These are phyloP conservation scores for Pterulicium gracile DNA, from an alignment of 1,284 basidiomycete genomes.

Conservation along the genomic window DNA sequence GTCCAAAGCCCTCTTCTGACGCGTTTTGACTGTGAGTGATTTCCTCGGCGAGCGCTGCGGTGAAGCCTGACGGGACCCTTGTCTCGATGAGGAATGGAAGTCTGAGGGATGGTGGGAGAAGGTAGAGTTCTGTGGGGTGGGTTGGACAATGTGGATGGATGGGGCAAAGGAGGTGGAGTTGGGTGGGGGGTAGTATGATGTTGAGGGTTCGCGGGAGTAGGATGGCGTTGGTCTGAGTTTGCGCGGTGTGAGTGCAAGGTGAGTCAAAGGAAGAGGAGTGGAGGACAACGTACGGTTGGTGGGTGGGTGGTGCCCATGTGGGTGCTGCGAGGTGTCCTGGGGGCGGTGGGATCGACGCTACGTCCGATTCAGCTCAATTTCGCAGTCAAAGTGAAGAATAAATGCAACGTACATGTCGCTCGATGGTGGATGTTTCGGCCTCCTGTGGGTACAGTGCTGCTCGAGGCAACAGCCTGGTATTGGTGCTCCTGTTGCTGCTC, in stretches of 20 bases:
- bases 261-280: no score
- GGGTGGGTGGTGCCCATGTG: neutral
- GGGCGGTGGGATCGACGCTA: neutral
- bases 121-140: neutral
- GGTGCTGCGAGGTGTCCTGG: neutral
- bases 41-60: neutral
- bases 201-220: no score
- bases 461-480: neutral
- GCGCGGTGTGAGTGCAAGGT: no score
- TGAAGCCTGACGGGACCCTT: neutral
- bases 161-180: neutral
- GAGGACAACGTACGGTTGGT: no score
- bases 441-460: neutral
- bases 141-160: neutral
- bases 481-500: conserved; percentile 14
- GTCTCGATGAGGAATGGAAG: neutral
- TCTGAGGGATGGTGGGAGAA: neutral
- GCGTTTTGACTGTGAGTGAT: conserved; percentile 8
- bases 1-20: conserved; percentile 30
- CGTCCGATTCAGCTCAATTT: neutral
- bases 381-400: neutral
- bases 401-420: neutral
- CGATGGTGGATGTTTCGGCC: neutral
- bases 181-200: no score
- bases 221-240: no score